phyloP scores from a whole-genome alignment of 2,329 filamentous ascomycete species.

The Apiospora hydei region DNA sequence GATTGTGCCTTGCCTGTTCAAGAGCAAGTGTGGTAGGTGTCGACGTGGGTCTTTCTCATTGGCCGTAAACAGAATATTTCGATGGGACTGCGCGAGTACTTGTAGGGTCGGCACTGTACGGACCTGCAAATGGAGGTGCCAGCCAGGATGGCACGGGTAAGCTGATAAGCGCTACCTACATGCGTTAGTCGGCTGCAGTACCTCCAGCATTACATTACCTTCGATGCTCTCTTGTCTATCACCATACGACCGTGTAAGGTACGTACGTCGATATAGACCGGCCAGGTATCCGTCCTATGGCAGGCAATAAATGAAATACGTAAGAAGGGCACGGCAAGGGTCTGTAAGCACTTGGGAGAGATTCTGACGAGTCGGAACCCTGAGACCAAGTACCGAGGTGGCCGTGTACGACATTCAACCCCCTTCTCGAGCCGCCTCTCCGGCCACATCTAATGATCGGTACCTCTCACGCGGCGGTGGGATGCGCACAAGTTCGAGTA shows the following conservation, averaged over 20 bases:
- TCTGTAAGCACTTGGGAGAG: slow-evolving; percentile 8
- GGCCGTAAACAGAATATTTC: slow-evolving; percentile 30
- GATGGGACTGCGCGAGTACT: background rate
- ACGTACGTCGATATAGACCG: background rate
- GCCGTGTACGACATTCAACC: slow-evolving; percentile 19
- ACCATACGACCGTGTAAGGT: background rate
- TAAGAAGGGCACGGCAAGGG: slow-evolving; percentile 6
- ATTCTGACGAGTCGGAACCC: slow-evolving; percentile 18
- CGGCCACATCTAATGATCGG: slow-evolving; percentile 9
- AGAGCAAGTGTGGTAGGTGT: slow-evolving; percentile 33
- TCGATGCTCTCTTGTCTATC: background rate
- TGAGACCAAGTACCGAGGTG: slow-evolving; percentile 13
- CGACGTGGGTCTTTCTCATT: slow-evolving; percentile 45
- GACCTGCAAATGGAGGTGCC: background rate
- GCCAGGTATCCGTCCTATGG: background rate
- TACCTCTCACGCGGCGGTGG: background rate
- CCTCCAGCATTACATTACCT: background rate
- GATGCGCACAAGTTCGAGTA: background rate
- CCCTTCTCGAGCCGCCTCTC: slow-evolving; percentile 20
- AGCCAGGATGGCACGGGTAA: slow-evolving; percentile 17
- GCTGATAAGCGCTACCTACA: slow-evolving; percentile 20
- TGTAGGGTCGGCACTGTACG: slow-evolving; percentile 20
- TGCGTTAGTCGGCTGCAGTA: background rate
- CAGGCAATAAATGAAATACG: background rate
- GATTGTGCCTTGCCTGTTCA: slow-evolving; percentile 23